Evolutionary conservation across 225 moss, liverwort and hornwort genomes (phyloP).

Genomic region (Pleurozium schreberi): DNA sequence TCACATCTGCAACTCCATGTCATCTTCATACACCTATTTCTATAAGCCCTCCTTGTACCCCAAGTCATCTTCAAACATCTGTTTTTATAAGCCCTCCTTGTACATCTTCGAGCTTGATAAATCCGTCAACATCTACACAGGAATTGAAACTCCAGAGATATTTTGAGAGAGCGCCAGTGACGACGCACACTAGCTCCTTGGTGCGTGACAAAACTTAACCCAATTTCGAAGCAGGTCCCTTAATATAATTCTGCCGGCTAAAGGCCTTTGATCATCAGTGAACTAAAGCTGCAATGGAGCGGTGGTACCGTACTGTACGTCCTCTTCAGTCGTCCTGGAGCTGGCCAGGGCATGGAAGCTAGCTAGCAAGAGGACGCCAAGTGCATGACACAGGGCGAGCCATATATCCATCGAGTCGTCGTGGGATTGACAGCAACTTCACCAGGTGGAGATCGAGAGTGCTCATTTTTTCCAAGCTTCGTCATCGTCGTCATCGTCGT

Average conservation of each 20-base stretch:
- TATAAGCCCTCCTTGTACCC: not conserved
- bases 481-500: too few species aligned
- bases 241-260: not conserved
- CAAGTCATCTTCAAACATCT: not conserved
- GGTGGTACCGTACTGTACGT: not conserved
- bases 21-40: not conserved
- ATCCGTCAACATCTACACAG: too few species aligned
- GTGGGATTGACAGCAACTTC: constrained; percentile 6
- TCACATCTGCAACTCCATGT: not conserved
- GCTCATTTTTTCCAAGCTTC: not conserved
- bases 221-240: not conserved
- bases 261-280: not conserved
- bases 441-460: not conserved
- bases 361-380: constrained; percentile 6
- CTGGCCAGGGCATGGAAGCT: not conserved
- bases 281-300: not conserved
- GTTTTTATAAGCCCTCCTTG: not conserved
- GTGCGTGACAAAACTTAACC: not conserved
- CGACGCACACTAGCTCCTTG: too few species aligned
- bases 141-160: too few species aligned
- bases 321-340: not conserved
- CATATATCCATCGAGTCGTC: constrained; percentile 11
- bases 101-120: not conserved
- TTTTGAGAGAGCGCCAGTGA: too few species aligned
- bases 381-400: not conserved